Evolutionary conservation across 345 rosid genomes (phyloP), one percentile per base, ranked within the genome.

Genomic region (Alliaria petiolata): DNA sequence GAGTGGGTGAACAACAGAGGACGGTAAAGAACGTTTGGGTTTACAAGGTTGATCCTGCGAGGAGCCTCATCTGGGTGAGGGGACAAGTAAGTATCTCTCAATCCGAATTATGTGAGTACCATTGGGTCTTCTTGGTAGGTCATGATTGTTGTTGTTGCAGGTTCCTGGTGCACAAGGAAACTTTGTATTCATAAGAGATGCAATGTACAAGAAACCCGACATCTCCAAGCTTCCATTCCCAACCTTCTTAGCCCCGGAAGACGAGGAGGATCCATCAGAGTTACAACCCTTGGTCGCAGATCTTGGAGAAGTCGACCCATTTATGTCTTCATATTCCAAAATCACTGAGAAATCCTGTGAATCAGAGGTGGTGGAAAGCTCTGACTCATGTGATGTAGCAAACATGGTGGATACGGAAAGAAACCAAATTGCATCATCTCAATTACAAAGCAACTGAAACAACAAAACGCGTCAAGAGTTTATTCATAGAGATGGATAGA

Each of bases 11-110:
- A 36, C 67, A 80, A 49, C 97, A 87, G 77, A 81, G 87, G 62
- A 95, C 99, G 2, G 91, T 90, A 25, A 92, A 92, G 83, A 95
- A 95, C 68, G 96, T 88, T 35, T 92, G 96, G 93, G 81, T 92
- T 55, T 90, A 95, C 83, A 92, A 87, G 86, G 78, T 92, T 40
- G 97, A 95, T 60, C 96, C 96, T 12, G 84, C 83, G 6, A 86
- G 99, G 86, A 87, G 90, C 77, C 78, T 95, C 77, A 85, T 95
- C 79, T 90, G 95, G 95, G 98, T 92, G 76, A 88, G 72, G 81
- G 97, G 98, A 79, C 99, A 92, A 83, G 99, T 95, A 84, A 71
- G 84, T 62, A 71, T n/a, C n/a, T 75, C 60, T 67, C 63, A 56
- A 46, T 38, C 46, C 22, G 31, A 55, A 10, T 72, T 55, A 10